phyloP scores from a whole-genome alignment of 495 filamentous ascomycete genomes.

The Jackrogersella minutella region DNA sequence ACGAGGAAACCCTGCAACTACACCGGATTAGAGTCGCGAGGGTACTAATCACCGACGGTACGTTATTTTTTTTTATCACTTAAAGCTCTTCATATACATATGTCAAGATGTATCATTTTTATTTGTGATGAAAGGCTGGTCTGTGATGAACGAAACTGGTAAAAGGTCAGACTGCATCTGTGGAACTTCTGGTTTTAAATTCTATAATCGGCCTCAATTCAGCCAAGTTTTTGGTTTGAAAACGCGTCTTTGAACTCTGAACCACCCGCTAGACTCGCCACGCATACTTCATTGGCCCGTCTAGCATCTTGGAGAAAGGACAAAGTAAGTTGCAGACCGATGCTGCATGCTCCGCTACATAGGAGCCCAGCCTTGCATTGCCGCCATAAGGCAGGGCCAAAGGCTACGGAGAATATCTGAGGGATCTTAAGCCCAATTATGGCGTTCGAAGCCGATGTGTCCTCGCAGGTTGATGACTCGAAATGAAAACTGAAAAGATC shows the following conservation, averaged over 20 bases:
- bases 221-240: slow-evolving; percentile 33
- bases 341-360: slow-evolving; percentile 47
- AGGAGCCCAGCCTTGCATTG: slow-evolving; percentile 49
- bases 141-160: slow-evolving; percentile 67
- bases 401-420: slow-evolving; percentile 55
- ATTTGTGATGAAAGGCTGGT: slow-evolving; percentile 39
- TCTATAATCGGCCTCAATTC: slow-evolving; percentile 34
- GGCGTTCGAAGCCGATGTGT: slow-evolving; percentile 49
- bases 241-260: slow-evolving; percentile 26
- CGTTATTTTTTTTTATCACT: slow-evolving; percentile 3
- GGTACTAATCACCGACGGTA: slow-evolving; percentile 11
- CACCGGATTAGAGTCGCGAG: slow-evolving; percentile 4
- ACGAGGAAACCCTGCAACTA: slow-evolving; percentile 13
- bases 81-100: neutral
- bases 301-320: slow-evolving; percentile 13
- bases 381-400: slow-evolving; percentile 51
- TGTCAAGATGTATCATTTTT: neutral
- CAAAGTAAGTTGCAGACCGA: slow-evolving; percentile 44
- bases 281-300: slow-evolving; percentile 20
- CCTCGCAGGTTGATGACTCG: slow-evolving; percentile 52
- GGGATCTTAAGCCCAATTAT: slow-evolving; percentile 19
- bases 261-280: slow-evolving; percentile 18
- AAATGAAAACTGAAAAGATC: slow-evolving; percentile 63
- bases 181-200: slow-evolving; percentile 50
- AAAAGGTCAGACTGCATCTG: slow-evolving; percentile 67